Percentiles rank a stretch among this genome's conserved stretches.
These are phyloP conservation scores for Colletotrichum higginsianum DNA, from an alignment of 2,329 filamentous ascomycete species.

Conservation along the genomic window DNA sequence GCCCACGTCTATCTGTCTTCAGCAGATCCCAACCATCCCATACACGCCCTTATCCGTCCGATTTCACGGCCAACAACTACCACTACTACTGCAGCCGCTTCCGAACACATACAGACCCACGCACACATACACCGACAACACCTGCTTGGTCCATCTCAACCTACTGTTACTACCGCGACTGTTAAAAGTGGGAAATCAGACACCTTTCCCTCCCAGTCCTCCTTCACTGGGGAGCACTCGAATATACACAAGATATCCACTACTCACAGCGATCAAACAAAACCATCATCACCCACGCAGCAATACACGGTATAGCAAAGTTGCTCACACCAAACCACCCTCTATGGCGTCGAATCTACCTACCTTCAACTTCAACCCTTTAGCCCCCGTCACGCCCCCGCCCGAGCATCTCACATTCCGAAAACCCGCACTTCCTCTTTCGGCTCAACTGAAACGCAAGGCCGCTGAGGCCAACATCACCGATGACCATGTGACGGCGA, in stretches of 20 bases:
- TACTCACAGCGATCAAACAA: slow-evolving; percentile 1
- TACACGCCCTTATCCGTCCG: slow-evolving; percentile 14
- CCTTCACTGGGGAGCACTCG: slow-evolving; percentile 6
- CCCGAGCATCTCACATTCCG: slow-evolving; percentile 55
- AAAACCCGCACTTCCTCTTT: slow-evolving; percentile 35
- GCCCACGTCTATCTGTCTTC: slow-evolving; percentile 28
- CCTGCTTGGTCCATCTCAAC: not conserved
- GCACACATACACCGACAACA: not conserved
- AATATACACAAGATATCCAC: slow-evolving; percentile 16
- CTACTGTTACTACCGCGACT: slow-evolving; percentile 16
- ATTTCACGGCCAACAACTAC: slow-evolving; percentile 8
- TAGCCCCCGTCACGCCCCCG: slow-evolving; percentile 57
- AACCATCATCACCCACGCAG: slow-evolving; percentile 1
- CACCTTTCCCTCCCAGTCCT: not conserved
- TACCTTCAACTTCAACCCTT: slow-evolving; percentile 49
- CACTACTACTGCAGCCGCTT: slow-evolving; percentile 19
- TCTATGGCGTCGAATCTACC: slow-evolving; percentile 41
- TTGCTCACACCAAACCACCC: slow-evolving; percentile 21
- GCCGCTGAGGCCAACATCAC: slow-evolving; percentile 35
- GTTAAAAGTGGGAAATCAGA: not conserved
- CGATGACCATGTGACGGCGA: slow-evolving; percentile 32
- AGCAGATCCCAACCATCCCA: slow-evolving; percentile 33
- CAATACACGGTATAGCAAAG: slow-evolving; percentile 13
- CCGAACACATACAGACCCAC: not conserved
- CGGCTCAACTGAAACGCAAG: slow-evolving; percentile 43